phyloP scores from a whole-genome alignment of 148 eudicot species.

The Dysphania ambrosioides region DNA sequence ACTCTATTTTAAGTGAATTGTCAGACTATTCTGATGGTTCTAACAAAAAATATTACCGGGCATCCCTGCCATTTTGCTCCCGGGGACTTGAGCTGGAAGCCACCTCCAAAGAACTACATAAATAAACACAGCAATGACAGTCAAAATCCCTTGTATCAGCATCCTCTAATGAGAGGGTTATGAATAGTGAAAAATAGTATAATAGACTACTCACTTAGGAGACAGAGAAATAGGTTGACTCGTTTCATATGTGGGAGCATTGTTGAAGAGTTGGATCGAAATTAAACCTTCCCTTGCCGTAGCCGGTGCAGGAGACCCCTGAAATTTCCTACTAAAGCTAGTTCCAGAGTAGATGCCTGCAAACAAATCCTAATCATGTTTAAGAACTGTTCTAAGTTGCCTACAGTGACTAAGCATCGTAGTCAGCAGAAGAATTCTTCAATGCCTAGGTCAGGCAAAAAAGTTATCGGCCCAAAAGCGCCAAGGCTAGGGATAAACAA shows the following conservation, averaged over 20 bases:
- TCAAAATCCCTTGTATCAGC: not conserved
- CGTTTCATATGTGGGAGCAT: slow-evolving; percentile 30
- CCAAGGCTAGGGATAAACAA: not conserved
- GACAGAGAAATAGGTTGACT: slow-evolving; percentile 29
- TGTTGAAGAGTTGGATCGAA: slow-evolving; percentile 38
- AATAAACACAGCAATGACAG: not conserved
- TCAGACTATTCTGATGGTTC: slow-evolving; percentile 3
- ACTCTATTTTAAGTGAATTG: not conserved
- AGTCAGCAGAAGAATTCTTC: slow-evolving; percentile 7
- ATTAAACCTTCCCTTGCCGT: slow-evolving; percentile 36
- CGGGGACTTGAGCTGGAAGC: slow-evolving; percentile 23
- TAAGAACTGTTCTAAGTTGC: slow-evolving; percentile 9
- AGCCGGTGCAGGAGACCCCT: slow-evolving; percentile 60
- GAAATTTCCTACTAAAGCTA: slow-evolving; percentile 25
- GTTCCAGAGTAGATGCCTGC: slow-evolving; percentile 44
- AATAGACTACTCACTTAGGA: slow-evolving; percentile 30
- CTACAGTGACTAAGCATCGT: not conserved
- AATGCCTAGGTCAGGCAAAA: not conserved
- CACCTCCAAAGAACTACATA: slow-evolving; percentile 36
- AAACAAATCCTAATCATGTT: slow-evolving; percentile 18
- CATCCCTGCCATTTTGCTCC: slow-evolving; percentile 30
- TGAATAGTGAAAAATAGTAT: not conserved
- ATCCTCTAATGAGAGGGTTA: not conserved
- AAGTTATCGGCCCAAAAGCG: not conserved
- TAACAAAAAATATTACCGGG: slow-evolving; percentile 4